Evolutionary conservation across 2,329 filamentous ascomycete species (phyloP), one percentile per base, ranked within the genome.

Genomic region (Leptographium radiaticola): DNA sequence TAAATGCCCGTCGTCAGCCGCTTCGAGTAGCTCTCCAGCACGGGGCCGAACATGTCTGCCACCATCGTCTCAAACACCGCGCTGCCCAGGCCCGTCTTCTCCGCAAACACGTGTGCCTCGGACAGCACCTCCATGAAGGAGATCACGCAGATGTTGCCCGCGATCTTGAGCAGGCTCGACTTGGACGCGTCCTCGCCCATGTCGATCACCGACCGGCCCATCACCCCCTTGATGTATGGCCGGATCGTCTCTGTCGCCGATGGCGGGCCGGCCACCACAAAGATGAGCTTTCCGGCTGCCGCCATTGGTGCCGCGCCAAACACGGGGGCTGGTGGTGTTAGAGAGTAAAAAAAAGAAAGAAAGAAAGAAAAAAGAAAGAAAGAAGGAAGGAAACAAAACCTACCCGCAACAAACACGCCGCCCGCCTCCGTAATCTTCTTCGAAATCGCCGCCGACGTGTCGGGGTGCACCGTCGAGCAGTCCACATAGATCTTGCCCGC

Each of bases 11-110:
- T 54, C 18, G 52, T 54, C 4, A 54, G 40, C n/a, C 52, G 52
- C 40, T 50, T 46, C 16, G 52, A 54, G 47, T 50, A 54, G 52
- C 52, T 54, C 34, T 54, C 47, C n/a, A 54, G 39, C 31, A 54
- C 52, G 47, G 52, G 52, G 18, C 52, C 52, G 18, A 54, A 54
- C 52, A 54, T 54, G 40, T 54, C 52, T 15, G 18, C 31, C 16
- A 54, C 31, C 46, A 54, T 49, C 31, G 33, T 39, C 52, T 54
- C 52, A 4, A 54, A 18, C 16, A 54, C 48, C 8, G n/a, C 18
- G 15, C 30, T 36, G 31, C 52, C 52, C 6, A 54, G 40, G 18
- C 52, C 52, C 9, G 47, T 45, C 52, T 54, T 54, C 25, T 54
- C 47, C 33, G 52, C 47, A 46, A 54, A 54, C 10, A 54, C 52